Evolutionary conservation across 352 stramenopile genomes (phyloP), one percentile per base, ranked within the genome.

Genomic region (Phytophthora foliorum): DNA sequence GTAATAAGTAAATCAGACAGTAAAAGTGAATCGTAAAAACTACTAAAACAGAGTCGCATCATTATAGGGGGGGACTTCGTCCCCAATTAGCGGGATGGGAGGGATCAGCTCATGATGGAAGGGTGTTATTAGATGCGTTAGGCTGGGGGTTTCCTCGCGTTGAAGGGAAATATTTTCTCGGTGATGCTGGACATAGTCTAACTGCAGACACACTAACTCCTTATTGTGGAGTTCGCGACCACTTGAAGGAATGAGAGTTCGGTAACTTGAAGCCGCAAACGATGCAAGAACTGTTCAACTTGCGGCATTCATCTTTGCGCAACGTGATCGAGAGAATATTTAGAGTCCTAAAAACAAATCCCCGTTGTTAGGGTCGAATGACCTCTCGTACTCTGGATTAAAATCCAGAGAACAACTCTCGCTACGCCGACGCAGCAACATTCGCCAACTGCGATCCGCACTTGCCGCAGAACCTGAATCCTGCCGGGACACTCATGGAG

Each of bases 391-490:
- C n/a, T n/a, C n/a, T n/a, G n/a, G n/a, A n/a, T n/a, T n/a, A n/a
- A n/a, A n/a, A n/a, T n/a, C n/a, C n/a, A n/a, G n/a, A n/a, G n/a
- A n/a, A 66, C n/a, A 69, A 64, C 21, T 72, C 66, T 22, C 38
- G 6, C 38, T 44, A 44, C 14, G 16, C 38, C 38, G 38, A 44
- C 38, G 38, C 38, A 44, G 16, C 38, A 44, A 44, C 17, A 22
- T 57, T 22, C 22, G 19, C 8, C 34, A 57, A 46, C 13, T 19
- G 34, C 16, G 13, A 48, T 29, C 61, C 61, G 13, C 61, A 69
- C 24, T 63, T 63, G 21, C 52, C 61, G 36, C 61, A 69, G 61
- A 69, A 69, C 22, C 25, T 46, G 42, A 63, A 63, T 34, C 57
- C 61, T n/a, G 55, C 29, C 16, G 51, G 41, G 27, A 69, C 24